A percentile compares a stretch with the other conserved stretches of the same genome.
phyloP scores from a whole-genome alignment of 1,139 yeast species.

The Arxiozyma heterogenica region DNA sequence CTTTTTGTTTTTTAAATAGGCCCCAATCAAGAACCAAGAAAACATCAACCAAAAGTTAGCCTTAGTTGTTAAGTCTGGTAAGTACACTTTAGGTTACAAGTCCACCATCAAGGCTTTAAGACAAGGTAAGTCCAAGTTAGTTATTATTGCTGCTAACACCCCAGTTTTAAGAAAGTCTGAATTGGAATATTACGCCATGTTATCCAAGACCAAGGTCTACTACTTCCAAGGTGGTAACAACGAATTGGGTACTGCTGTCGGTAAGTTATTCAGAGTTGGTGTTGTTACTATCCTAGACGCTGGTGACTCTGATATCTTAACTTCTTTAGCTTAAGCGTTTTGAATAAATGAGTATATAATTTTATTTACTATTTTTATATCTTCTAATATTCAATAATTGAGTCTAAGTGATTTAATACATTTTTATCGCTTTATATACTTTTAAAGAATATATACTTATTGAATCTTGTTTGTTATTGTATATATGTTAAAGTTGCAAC shows the following conservation, averaged over 20 bases:
- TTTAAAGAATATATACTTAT: not conserved
- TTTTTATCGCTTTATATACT: not conserved
- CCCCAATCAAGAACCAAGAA: conserved; percentile 88
- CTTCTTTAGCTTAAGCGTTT: conserved; percentile 30
- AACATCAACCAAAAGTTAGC: conserved; percentile 98
- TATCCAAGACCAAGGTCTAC: conserved; percentile 91
- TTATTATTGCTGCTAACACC: conserved; percentile 98
- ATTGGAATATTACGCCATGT: conserved; percentile 99
- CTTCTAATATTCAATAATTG: not conserved
- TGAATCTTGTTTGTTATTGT: not conserved
- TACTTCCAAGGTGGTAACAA: conserved; percentile 99
- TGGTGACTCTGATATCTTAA: conserved; percentile 98
- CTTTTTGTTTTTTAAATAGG: conserved; percentile 39
- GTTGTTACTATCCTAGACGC: conserved; percentile 92
- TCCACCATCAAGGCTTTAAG: conserved; percentile 97
- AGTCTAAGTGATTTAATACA: not conserved
- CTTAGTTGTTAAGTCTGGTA: conserved; percentile 97
- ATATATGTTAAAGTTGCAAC: not conserved
- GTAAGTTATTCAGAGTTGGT: conserved; percentile 99
- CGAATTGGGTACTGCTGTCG: conserved; percentile 99
- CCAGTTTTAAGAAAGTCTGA: conserved; percentile 99
- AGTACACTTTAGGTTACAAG: conserved; percentile 99
- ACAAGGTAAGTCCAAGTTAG: conserved; percentile 98
- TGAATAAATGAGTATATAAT: conserved; percentile 4
- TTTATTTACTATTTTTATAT: not conserved